Percentiles rank a stretch among this genome's conserved stretches.
Evolutionary conservation across 176 grass and related monocot species (phyloP).

Genomic region (Bonia amplexicaulis): DNA sequence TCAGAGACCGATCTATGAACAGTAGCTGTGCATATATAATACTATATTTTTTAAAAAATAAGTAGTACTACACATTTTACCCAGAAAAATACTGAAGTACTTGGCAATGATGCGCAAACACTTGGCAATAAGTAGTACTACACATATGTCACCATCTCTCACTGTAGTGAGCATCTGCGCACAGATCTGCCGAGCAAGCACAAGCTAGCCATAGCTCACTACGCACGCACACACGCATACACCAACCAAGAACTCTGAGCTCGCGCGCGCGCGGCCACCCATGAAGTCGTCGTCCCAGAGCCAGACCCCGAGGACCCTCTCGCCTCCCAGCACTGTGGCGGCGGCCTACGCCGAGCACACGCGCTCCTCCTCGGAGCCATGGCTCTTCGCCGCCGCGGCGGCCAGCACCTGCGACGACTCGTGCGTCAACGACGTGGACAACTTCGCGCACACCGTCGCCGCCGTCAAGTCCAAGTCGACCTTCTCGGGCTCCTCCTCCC

Average conservation of each 20-base stretch:
- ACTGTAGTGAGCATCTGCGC: background rate
- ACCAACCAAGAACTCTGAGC: background rate
- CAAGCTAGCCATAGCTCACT: background rate
- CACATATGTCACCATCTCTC: background rate
- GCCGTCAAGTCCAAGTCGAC: slow-evolving; percentile 58
- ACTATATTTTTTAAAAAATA: too few relatives aligned
- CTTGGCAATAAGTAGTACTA: too few relatives aligned
- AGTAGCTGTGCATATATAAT: too few relatives aligned
- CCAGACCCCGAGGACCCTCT: slow-evolving; percentile 46
- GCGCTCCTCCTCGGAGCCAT: slow-evolving; percentile 37
- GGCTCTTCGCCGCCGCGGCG: slow-evolving; percentile 9
- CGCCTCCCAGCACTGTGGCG: slow-evolving; percentile 6
- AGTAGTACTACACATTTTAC: too few relatives aligned
- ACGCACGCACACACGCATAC: background rate
- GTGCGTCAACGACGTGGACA: slow-evolving; percentile 69
- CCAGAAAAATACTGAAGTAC: too few relatives aligned
- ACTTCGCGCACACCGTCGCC: slow-evolving; percentile 65
- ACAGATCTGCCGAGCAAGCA: background rate
- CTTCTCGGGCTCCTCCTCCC: slow-evolving; percentile 1
- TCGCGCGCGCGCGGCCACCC: background rate
- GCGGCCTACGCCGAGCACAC: slow-evolving; percentile 6
- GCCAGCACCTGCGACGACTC: slow-evolving; percentile 43
- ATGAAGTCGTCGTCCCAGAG: slow-evolving; percentile 55
- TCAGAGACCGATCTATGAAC: too few relatives aligned
- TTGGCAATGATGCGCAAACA: too few relatives aligned